These are phyloP conservation scores for Vachellia collinsii DNA, from an alignment of 306 rosid genomes.

Conservation along the genomic window DNA sequence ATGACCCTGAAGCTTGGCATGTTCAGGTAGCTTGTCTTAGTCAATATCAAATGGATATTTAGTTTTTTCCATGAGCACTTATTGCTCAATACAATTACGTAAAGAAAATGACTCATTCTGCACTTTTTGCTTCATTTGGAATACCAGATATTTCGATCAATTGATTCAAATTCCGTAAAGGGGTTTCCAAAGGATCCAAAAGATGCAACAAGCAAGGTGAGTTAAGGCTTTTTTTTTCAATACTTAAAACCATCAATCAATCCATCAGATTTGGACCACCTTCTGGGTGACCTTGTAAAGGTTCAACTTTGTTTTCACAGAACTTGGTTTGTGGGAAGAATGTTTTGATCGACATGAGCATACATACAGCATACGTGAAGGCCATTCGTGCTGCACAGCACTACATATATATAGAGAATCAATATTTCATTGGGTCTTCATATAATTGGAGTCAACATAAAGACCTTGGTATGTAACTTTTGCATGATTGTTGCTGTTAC, in stretches of 20 bases:
- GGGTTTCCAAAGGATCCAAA: conserved; percentile 86
- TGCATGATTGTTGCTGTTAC: conserved; percentile 28
- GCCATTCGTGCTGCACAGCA: conserved; percentile 98
- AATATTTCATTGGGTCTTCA: conserved; percentile 94
- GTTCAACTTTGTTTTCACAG: conserved; percentile 56
- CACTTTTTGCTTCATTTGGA: conserved; percentile 22
- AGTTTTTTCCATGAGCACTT: conserved; percentile 28
- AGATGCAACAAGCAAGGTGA: conserved; percentile 74
- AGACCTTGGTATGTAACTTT: conserved; percentile 66
- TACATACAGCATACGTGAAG: conserved; percentile 91
- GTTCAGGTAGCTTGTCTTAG: conserved; percentile 66
- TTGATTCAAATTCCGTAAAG: conserved; percentile 90
- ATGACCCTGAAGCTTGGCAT: conserved; percentile 92
- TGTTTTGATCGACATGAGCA: conserved; percentile 98
- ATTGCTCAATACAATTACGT: conserved; percentile 21
- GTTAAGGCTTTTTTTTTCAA: conserved; percentile 30
- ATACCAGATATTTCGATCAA: conserved; percentile 92
- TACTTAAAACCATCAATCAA: conserved; percentile 24
- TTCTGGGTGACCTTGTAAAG: conserved; percentile 23
- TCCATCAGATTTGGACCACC: not conserved
- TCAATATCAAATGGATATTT: conserved; percentile 16
- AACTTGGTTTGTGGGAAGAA: conserved; percentile 92
- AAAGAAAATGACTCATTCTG: conserved; percentile 22
- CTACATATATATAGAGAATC: conserved; percentile 92
- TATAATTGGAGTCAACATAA: conserved; percentile 78